Evolutionary conservation across 768 basidiomycete genomes (phyloP), one percentile per base, ranked within the genome.

Genomic region (Boletus rubescentipes): DNA sequence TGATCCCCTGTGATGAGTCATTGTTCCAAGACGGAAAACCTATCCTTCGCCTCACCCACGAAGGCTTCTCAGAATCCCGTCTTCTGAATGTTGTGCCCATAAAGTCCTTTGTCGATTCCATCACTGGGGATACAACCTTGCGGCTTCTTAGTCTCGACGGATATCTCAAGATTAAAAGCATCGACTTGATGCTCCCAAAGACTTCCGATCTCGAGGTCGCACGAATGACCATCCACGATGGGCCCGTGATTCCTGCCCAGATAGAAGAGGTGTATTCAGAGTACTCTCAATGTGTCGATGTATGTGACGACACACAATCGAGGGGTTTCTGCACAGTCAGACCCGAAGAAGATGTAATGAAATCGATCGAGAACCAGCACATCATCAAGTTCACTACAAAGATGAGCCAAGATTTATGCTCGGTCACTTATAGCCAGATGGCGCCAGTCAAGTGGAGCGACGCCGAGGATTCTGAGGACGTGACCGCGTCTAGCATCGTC

Each of bases 11-110:
- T 5, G 35, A 26, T 26, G 26, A 6, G 26, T 26, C 26, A 4
- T 6, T 6, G 26, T 3, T 26, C 26, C 26, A 26, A 26, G 4
- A 26, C 3, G 6, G 26, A 26, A 26, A 4, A 26, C 26, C 26
- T 4, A 26, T 6, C 26, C 23, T 54, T 36, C 16, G 16, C 8
- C 40, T 43, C 29, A 51, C 58, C 11, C 45, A 51, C 23, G 35
- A 55, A 44, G 34, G 42, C 12, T 0, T 18, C 6, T 1, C 0
- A 2, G 1, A 0, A n/a, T n/a, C n/a, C n/a, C n/a, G 8, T 2
- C 2, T 40, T 14, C 1, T 3, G 1, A 1, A 16, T 2, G 16
- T 3, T 10, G 9, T 20, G 31, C 3, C 15, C 51, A 39, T 54
- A 36, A 18, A 29, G 35, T 29, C 23, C 15, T 14, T 30, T 8